Evolutionary conservation across 2,329 filamentous ascomycete genomes (phyloP), one percentile per base, ranked within the genome.

Genomic region (Talaromyces sp.): DNA sequence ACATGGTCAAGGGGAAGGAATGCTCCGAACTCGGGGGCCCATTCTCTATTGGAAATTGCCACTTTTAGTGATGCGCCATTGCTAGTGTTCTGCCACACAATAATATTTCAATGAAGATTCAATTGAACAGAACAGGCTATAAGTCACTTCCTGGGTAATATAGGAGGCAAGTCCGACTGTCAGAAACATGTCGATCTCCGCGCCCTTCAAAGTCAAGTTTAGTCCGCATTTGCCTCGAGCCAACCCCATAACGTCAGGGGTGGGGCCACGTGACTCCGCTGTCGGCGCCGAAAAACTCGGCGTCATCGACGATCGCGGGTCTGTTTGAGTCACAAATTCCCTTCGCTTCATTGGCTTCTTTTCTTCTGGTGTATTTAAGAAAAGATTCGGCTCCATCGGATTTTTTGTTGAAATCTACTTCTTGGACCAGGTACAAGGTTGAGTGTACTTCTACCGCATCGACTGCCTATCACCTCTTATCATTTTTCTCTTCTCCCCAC

Each of bases 281-380:
- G 52, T 64, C 62, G 62, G 62, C 58, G 55, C 60, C 60, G 53
- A 62, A 58, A 53, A 57, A 58, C 37, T 63, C 60, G 62, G 52
- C 62, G 54, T 64, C 58, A 60, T 62, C 50, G 52, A 56, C 53
- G 44, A 52, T 54, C 37, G 42, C 44, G 17, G 47, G 33, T n/a
- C 19, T 29, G 51, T 51, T 62, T 64, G 61, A 64, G 53, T 64
- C 62, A 63, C 54, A 57, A 56, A 55, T 55, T 48, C 52, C 61
- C 36, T 49, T 47, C 50, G 44, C 55, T 62, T 57, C 48, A 63
- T 60, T 63, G 60, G 58, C 41, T 42, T 57, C 32, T 43, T 27
- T 30, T 17, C 19, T 35, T 49, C 33, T 17, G 16, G 3, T 29
- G 4, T 19, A n/a, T 10, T 43, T 51, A 49, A 30, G 49, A 49